phyloP scores from a whole-genome alignment of 306 rosid species.

The Inga leiocalycina region DNA sequence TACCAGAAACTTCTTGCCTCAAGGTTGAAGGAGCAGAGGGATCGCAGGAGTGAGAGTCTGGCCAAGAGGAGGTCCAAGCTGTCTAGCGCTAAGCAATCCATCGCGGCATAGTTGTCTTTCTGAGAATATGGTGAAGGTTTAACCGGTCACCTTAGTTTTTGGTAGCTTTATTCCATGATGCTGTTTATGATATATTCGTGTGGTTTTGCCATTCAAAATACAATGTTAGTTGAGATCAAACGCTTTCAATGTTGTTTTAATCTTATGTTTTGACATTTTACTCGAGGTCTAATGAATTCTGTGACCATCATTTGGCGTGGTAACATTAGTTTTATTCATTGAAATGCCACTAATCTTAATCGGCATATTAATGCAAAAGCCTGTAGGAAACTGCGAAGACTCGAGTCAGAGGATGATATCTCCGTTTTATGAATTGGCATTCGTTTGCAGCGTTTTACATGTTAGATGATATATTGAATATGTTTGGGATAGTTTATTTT shows the following conservation, averaged over 20 bases:
- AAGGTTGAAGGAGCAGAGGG: constrained; percentile 28
- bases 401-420: not conserved
- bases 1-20: constrained; percentile 46
- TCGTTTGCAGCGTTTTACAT: too few relatives aligned
- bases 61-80: constrained; percentile 43
- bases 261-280: not conserved
- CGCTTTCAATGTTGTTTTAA: not conserved
- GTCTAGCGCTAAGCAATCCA: constrained; percentile 30
- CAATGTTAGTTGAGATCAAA: not conserved
- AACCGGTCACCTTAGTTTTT: constrained; percentile 32
- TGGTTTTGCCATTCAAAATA: constrained; percentile 9
- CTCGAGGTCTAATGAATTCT: not conserved
- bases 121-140: not conserved
- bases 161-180: constrained; percentile 28
- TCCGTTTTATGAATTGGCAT: not conserved
- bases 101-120: constrained; percentile 24
- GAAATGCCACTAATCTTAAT: not conserved
- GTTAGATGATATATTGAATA: too few relatives aligned
- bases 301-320: not conserved
- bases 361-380: not conserved
- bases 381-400: not conserved
- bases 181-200: not conserved
- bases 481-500: too few relatives aligned
- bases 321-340: not conserved
- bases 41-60: constrained; percentile 38